Conservation (phyloP, 257 asterid species). For the Solanum stenotomum region DNA sequence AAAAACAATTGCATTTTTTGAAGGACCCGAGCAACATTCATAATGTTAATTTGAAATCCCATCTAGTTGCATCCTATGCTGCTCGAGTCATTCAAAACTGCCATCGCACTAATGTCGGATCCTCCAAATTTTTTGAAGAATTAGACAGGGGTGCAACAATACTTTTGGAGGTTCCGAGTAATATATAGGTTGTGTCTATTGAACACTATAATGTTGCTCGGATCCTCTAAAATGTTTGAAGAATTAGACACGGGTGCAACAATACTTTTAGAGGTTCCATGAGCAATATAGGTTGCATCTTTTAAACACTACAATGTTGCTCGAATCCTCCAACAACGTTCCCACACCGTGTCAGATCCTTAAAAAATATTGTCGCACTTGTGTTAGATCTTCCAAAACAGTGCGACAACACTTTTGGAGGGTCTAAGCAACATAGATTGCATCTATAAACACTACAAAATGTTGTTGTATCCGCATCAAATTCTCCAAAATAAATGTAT, state of each 20-base stretch:
- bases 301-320: background rate
- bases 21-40: rapidly evolving
- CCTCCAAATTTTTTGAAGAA: background rate
- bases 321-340: background rate
- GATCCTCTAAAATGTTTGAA: background rate
- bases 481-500: background rate
- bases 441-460: background rate
- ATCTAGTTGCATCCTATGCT: background rate
- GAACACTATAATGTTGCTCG: background rate
- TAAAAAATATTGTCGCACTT: background rate
- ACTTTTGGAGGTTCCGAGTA: background rate
- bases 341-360: background rate
- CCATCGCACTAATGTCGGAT: background rate
- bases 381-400: background rate
- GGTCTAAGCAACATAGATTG: background rate
- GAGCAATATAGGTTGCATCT: background rate
- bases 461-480: background rate
- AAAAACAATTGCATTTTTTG: background rate
- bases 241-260: background rate
- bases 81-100: background rate
- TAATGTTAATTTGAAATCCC: background rate
- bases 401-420: background rate
- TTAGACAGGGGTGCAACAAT: rapidly evolving
- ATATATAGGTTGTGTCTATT: background rate
- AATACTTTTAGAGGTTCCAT: background rate